These are phyloP conservation scores for Bothia castanella DNA, from an alignment of 1,284 basidiomycete genomes.

Conservation along the genomic window DNA sequence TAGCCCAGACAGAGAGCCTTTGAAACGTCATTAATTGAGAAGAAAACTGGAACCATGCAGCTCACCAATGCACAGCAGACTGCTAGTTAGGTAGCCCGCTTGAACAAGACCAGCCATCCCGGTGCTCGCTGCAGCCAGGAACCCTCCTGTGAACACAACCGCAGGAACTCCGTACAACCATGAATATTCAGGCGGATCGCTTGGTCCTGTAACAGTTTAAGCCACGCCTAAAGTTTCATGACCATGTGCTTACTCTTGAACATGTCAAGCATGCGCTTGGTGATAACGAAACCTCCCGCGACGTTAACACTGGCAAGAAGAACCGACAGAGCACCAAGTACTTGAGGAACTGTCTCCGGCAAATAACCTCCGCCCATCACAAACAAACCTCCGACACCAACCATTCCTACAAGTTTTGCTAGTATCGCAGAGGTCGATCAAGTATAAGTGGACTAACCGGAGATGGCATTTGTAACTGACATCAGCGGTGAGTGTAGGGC, in stretches of 20 bases:
- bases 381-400: slow-evolving; percentile 81
- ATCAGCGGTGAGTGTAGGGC: slow-evolving; percentile 80
- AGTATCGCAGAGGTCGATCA: slow-evolving; percentile 6
- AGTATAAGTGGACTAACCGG: slow-evolving; percentile 39
- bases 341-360: slow-evolving; percentile 76
- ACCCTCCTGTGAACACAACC: slow-evolving; percentile 75
- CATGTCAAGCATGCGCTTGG: slow-evolving; percentile 87
- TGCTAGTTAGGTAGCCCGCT: slow-evolving; percentile 79
- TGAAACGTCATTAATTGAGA: slow-evolving; percentile 1
- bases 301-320: slow-evolving; percentile 82
- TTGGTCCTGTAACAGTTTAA: slow-evolving; percentile 48
- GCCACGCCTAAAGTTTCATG: background rate
- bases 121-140: slow-evolving; percentile 73
- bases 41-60: background rate
- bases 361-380: slow-evolving; percentile 84
- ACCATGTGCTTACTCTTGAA: slow-evolving; percentile 62
- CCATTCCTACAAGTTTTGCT: slow-evolving; percentile 48
- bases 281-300: slow-evolving; percentile 78
- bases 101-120: slow-evolving; percentile 83
- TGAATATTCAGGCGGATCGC: slow-evolving; percentile 81
- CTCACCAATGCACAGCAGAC: slow-evolving; percentile 75
- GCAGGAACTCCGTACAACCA: slow-evolving; percentile 79
- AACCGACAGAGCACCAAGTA: slow-evolving; percentile 73
- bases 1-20: slow-evolving; percentile 71
- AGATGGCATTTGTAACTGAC: slow-evolving; percentile 83